Percentiles rank a stretch among this genome's conserved stretches.
phyloP scores from a whole-genome alignment of 73 alveolate species.

The Chromera velia region DNA sequence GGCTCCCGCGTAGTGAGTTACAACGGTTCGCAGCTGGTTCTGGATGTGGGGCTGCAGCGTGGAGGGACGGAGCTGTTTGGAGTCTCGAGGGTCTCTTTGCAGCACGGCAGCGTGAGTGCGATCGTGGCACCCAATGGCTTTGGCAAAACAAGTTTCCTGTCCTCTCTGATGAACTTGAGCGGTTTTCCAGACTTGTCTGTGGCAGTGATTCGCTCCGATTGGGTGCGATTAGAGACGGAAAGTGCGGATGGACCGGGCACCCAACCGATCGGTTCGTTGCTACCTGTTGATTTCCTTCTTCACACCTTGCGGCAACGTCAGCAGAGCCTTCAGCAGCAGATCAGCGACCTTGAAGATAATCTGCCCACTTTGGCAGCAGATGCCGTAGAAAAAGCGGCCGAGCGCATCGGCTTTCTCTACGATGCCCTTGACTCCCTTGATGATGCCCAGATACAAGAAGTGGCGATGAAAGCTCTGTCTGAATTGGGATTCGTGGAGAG shows the following conservation, averaged over 20 bases:
- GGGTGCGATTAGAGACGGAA: neutral
- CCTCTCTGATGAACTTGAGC: neutral
- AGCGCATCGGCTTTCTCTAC: neutral
- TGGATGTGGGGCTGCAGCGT: neutral
- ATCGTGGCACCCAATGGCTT: neutral
- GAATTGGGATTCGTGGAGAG: neutral
- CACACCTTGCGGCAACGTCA: neutral
- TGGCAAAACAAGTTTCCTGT: neutral
- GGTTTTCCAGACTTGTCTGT: neutral
- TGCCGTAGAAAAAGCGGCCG: no score
- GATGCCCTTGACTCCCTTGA: neutral
- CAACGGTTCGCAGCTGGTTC: neutral
- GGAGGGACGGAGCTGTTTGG: neutral
- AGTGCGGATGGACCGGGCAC: neutral
- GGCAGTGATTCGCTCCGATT: neutral
- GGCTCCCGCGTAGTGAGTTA: neutral
- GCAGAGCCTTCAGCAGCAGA: neutral
- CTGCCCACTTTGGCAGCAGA: neutral
- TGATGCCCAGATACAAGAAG: neutral
- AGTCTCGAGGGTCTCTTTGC: neutral
- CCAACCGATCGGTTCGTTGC: neutral
- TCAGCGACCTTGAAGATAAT: neutral
- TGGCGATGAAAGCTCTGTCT: neutral
- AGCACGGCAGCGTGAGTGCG: neutral
- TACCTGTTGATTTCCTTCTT: neutral